Base-by-base conservation (phyloP, 2,329 filamentous ascomycete genomes). In the Fragosphaeria purpurea region DNA sequence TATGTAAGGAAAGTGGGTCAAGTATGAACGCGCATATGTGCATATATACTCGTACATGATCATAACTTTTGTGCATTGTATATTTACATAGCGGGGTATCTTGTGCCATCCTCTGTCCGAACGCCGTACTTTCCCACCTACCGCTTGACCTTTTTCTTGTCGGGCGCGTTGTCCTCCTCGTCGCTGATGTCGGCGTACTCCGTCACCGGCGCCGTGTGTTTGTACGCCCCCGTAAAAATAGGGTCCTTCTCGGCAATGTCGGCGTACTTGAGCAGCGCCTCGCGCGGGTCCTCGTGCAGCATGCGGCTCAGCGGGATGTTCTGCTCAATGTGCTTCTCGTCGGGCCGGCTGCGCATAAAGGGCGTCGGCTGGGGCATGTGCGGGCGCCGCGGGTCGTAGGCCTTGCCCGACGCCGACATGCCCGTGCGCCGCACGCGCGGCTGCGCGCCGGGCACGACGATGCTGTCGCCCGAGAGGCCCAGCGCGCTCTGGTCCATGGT, bases 231-330 rank as follows among this genome's bases (percentile, higher is more conserved):
- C 34, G 93, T 98, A 63, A 97, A 98, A 60, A 95, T 77, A 1
- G 90, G 91, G 63, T 97, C 90, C 63, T 88, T 91, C 67, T 95
- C 82, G 10, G 90, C 89, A 63, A 94, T 84, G 50, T 95, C 88
- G 39, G 89, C 91, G 72, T 97, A 98, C 70, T 94, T 96, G 53
- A 98, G 70, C 62, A 98, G 70, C 44, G 93, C 93, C 67, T 95
- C 93, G 56, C 93, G 76, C 0, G 93, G 93, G 70, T 98, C 93
- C 65, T 98, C 93, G 66, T 98, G 90, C 45, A 95, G 76, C 88
- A 98, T 95, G 55, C 81, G 83, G 55, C 88, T 91, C 10, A 97
- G 76, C 33, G 90, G 88, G 48, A 97, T 95, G 57, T 86, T 87
- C 62, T 91, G 81, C 59, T 83, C 84, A 54, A 98, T 88, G 64